Percentiles rank a stretch among this genome's conserved stretches.
These are phyloP conservation scores for Alternaria longipes DNA, from an alignment of 2,329 filamentous ascomycete species.

Conservation along the genomic window DNA sequence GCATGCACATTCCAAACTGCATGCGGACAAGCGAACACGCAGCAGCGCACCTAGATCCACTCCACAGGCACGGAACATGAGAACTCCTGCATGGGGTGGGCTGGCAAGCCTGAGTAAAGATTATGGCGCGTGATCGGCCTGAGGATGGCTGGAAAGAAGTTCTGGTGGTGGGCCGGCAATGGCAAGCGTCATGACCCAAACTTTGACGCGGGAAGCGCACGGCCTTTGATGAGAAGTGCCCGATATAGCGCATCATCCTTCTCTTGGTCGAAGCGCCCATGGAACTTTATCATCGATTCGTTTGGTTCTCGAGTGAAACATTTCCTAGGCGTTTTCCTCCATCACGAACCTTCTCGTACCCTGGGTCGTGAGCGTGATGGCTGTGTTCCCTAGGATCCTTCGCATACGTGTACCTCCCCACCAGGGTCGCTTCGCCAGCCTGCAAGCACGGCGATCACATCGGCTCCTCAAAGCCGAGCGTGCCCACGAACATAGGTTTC, in stretches of 20 bases:
- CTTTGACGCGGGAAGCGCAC: constrained; percentile 14
- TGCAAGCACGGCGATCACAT: constrained; percentile 6
- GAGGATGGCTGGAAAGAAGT: constrained; percentile 9
- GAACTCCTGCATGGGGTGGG: constrained; percentile 4
- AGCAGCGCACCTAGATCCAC: constrained; percentile 16
- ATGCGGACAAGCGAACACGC: constrained; percentile 10
- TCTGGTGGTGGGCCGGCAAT: constrained; percentile 6
- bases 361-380: not conserved
- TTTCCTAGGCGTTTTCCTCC: not conserved
- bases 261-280: constrained; percentile 2
- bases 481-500: not conserved
- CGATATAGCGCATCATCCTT: constrained; percentile 3
- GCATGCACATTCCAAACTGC: constrained; percentile 10
- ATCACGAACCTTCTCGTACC: not conserved
- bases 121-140: not conserved
- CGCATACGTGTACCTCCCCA: not conserved
- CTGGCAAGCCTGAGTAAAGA: not conserved
- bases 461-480: constrained; percentile 21
- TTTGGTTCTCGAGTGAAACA: not conserved
- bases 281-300: not conserved
- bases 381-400: not conserved
- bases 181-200: constrained; percentile 14
- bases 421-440: not conserved
- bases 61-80: constrained; percentile 1
- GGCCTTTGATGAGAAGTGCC: constrained; percentile 3